Base-by-base conservation (phyloP, 2,329 filamentous ascomycete genomes). In the Epicoccum sorghinum region DNA sequence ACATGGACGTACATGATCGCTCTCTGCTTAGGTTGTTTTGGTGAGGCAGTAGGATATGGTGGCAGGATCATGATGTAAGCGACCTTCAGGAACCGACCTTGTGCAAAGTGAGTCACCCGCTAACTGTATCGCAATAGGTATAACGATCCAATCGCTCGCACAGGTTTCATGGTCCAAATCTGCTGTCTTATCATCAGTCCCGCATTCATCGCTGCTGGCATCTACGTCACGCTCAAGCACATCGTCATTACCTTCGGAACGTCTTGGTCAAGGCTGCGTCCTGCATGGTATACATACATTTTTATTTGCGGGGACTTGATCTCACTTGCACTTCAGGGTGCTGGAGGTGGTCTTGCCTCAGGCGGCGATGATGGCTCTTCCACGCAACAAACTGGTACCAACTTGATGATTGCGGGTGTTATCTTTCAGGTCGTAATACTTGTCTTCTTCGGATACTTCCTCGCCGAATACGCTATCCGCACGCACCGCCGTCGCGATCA, bases 291-390 rank as follows among this genome's bases (percentile, higher is more conserved):
- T 67, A 85, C 84, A 9, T 80, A 80, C 68, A 79, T 86, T 55
- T 87, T 87, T 71, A 82, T 87, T 59, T 65, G 74, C n/a, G 84
- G 81, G 62, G 85, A 87, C 59, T 59, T 86, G 37, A 61, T 83
- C 47, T 83, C 80, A n/a, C 78, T 88, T n/a, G 59, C 83, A 10
- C 71, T 86, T 4, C 85, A 87, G 67, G 83, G 82, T 4, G 77
- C 77, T 7, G 84, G 84, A 10, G 84, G 85, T 52, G 84, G 79
- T 44, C 75, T 86, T 40, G 82, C 86, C 1, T 82, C 84, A 0
- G 78, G 79, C 0, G 81, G 81, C 1, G 72, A 78, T 12, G 55
- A 59, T 3, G 66, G 70, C 2, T 65, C 79, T n/a, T 70, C 77
- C 7, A 38, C 63, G 9, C 61, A 64, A n/a, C 70, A 81, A 33